These are phyloP conservation scores for Tephrocybe sp. DNA, from an alignment of 768 basidiomycete genomes.

Conservation along the genomic window DNA sequence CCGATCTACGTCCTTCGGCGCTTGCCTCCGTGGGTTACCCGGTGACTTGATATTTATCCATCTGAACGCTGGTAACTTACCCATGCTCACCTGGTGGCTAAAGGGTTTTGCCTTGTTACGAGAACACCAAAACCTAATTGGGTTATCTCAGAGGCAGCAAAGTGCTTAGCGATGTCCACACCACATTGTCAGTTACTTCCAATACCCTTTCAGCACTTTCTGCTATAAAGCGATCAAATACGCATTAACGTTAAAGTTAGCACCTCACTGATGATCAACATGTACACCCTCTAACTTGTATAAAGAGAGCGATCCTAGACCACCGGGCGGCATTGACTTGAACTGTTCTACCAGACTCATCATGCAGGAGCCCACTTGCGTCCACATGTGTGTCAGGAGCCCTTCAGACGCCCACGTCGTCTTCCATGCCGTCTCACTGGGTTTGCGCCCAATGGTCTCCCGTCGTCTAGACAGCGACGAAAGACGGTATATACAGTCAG, in stretches of 20 bases:
- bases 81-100: slow-evolving; percentile 11
- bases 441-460: slow-evolving; percentile 63
- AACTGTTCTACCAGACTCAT: slow-evolving; percentile 4
- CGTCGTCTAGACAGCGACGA: slow-evolving; percentile 78
- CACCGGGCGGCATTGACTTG: slow-evolving; percentile 7
- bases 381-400: slow-evolving; percentile 59
- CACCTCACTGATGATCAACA: slow-evolving; percentile 26
- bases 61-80: neutral
- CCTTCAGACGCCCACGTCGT: slow-evolving; percentile 70
- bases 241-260: slow-evolving; percentile 27
- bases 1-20: neutral
- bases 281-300: slow-evolving; percentile 16
- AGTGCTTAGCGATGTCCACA: slow-evolving; percentile 16
- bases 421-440: slow-evolving; percentile 68
- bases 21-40: neutral
- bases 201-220: slow-evolving; percentile 11
- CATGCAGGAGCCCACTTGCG: slow-evolving; percentile 74
- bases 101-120: slow-evolving; percentile 16
- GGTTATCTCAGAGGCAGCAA: slow-evolving; percentile 5
- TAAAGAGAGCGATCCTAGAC: slow-evolving; percentile 11
- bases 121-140: slow-evolving; percentile 28
- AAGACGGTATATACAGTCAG: slow-evolving; percentile 65
- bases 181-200: slow-evolving; percentile 20
- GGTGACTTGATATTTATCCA: too few species aligned
- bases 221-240: slow-evolving; percentile 17